A percentile compares a stretch with the other conserved stretches of the same genome.
Evolutionary conservation across 2,329 filamentous ascomycete genomes (phyloP).

Genomic region (Pseudogymnoascus pannorum): DNA sequence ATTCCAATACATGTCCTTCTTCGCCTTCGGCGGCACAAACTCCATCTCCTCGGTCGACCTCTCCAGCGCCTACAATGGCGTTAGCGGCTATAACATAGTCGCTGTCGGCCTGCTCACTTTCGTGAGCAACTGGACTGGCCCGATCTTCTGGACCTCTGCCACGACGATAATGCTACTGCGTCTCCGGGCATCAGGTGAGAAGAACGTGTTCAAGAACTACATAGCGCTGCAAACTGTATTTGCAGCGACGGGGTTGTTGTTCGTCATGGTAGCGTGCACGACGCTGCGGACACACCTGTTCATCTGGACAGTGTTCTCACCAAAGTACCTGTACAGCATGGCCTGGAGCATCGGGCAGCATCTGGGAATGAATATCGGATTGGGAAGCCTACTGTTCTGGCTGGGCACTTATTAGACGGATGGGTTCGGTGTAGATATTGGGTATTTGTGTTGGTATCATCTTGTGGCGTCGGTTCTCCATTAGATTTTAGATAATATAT

Average conservation of each 20-base stretch:
- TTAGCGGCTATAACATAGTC: conserved; percentile 71
- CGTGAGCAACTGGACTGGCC: conserved; percentile 81
- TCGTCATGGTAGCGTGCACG: conserved; percentile 85
- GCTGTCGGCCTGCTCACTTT: conserved; percentile 80
- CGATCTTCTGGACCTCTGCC: conserved; percentile 77
- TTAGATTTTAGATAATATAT: conserved; percentile 6
- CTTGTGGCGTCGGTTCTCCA: neutral
- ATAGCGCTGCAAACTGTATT: conserved; percentile 64
- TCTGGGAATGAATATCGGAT: conserved; percentile 59
- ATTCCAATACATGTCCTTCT: conserved; percentile 77
- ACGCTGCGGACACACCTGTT: conserved; percentile 82
- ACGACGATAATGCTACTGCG: conserved; percentile 52
- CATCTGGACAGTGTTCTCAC: conserved; percentile 98
- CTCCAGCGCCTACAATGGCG: conserved; percentile 89
- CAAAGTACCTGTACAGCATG: conserved; percentile 89
- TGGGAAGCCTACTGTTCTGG: conserved; percentile 53
- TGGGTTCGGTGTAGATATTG: neutral
- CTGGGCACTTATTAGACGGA: conserved; percentile 35
- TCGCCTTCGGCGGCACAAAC: conserved; percentile 84
- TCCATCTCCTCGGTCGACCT: conserved; percentile 94
- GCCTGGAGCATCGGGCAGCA: conserved; percentile 84
- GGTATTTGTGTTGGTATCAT: neutral
- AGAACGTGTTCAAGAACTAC: conserved; percentile 37
- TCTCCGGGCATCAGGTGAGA: conserved; percentile 12
- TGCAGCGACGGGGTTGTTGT: conserved; percentile 53